phyloP scores from a whole-genome alignment of 2,329 filamentous ascomycete genomes.

The Botrytis tulipae region DNA sequence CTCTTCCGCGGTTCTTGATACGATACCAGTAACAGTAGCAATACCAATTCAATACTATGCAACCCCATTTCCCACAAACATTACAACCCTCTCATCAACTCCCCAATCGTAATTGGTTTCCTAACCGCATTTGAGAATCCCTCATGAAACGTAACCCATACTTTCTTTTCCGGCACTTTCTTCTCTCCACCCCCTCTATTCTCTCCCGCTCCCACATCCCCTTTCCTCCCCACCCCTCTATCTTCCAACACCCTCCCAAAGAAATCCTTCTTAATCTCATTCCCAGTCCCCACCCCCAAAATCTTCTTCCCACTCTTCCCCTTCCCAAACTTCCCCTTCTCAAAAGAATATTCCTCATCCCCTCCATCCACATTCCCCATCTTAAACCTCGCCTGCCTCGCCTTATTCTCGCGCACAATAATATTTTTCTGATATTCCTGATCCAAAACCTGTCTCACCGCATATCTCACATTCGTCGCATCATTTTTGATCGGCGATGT shows the following conservation, averaged over 20 bases:
- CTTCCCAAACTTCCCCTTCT: background rate
- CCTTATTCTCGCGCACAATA: constrained; percentile 61
- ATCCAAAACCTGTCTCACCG: constrained; percentile 88
- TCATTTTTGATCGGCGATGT: constrained; percentile 57
- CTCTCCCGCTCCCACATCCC: constrained; percentile 53
- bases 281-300: background rate
- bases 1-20: background rate
- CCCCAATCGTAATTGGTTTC: constrained; percentile 78
- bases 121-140: constrained; percentile 89
- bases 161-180: constrained; percentile 52
- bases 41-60: too few species aligned
- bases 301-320: background rate
- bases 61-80: too few species aligned
- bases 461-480: constrained; percentile 78
- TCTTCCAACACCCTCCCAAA: constrained; percentile 71
- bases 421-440: constrained; percentile 81
- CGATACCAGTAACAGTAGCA: too few species aligned
- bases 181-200: constrained; percentile 52
- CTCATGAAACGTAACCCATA: constrained; percentile 89
- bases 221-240: constrained; percentile 43
- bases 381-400: constrained; percentile 62
- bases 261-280: constrained; percentile 71
- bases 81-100: constrained; percentile 69
- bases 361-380: constrained; percentile 46
- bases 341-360: constrained; percentile 17